These are phyloP conservation scores for Termitomyces sp. DNA, from an alignment of 768 basidiomycete genomes.

Conservation along the genomic window DNA sequence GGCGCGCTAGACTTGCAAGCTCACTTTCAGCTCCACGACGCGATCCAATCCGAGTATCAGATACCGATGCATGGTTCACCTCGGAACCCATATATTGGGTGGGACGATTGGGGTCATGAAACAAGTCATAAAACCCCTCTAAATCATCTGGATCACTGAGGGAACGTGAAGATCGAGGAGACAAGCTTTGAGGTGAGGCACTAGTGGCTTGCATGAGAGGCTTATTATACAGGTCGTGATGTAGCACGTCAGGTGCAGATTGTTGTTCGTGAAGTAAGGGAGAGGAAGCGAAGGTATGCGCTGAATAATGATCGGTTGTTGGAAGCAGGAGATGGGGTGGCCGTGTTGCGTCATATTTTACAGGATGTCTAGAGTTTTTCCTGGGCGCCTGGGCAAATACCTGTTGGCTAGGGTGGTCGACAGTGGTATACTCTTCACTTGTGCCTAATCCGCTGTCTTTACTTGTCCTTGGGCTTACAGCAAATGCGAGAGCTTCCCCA, in stretches of 20 bases:
- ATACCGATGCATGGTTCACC: conserved; percentile 5
- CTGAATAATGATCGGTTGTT: conserved; percentile 13
- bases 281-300: conserved; percentile 22
- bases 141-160: conserved; percentile 62
- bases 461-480: conserved; percentile 22
- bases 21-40: conserved; percentile 38
- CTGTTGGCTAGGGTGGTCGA: conserved; percentile 4
- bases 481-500: conserved; percentile 58
- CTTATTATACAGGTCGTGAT: background rate
- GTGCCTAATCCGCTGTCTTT: conserved; percentile 46
- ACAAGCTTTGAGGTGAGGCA: conserved; percentile 26
- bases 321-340: conserved; percentile 19
- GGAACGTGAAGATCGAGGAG: conserved; percentile 47
- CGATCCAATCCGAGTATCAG: conserved; percentile 20
- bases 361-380: conserved; percentile 24
- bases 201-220: conserved; percentile 1
- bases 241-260: background rate
- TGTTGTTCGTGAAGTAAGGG: conserved; percentile 12
- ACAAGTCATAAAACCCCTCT: conserved; percentile 72
- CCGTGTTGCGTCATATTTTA: conserved; percentile 33
- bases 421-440: conserved; percentile 36
- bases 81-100: conserved; percentile 11
- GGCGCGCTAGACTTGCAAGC: conserved; percentile 46
- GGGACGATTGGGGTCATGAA: conserved; percentile 49
- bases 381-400: conserved; percentile 3